Percentiles rank a stretch among this genome's conserved stretches.
Evolutionary conservation across 371 early-diverging fungal species (phyloP).

Genomic region (Rhizopus arrhizus): DNA sequence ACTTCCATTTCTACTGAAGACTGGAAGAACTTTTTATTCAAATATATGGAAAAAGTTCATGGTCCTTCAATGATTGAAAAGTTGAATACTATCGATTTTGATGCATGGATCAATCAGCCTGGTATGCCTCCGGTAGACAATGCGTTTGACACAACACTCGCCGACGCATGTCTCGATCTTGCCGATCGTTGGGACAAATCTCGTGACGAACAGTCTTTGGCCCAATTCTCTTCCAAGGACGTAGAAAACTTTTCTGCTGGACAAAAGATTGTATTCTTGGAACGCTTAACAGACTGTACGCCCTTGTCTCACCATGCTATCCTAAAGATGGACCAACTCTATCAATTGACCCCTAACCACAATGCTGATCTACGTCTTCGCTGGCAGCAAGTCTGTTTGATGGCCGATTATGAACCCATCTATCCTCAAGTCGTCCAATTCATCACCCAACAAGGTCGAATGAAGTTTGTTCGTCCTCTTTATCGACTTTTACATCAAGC

Average conservation of each 20-base stretch:
- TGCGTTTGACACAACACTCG: constrained; percentile 82
- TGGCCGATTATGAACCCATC: constrained; percentile 75
- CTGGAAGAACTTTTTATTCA: constrained; percentile 82
- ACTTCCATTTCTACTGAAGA: constrained; percentile 85
- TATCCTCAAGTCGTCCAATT: constrained; percentile 79
- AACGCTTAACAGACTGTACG: constrained; percentile 69
- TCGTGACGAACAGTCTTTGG: constrained; percentile 44
- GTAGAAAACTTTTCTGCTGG: constrained; percentile 69
- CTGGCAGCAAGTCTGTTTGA: constrained; percentile 85
- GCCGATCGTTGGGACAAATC: constrained; percentile 77
- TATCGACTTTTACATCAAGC: constrained; percentile 69
- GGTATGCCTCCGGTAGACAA: constrained; percentile 91
- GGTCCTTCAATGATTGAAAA: constrained; percentile 69
- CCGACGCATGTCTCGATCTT: constrained; percentile 76
- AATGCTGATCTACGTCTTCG: constrained; percentile 89
- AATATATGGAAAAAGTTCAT: constrained; percentile 66
- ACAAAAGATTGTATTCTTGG: constrained; percentile 87
- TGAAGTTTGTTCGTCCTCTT: constrained; percentile 92
- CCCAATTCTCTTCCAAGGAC: constrained; percentile 62
- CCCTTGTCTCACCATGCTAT: constrained; percentile 69
- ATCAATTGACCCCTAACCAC: constrained; percentile 66
- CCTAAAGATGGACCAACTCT: constrained; percentile 72
- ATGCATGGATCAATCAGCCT: constrained; percentile 83
- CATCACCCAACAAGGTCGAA: constrained; percentile 87
- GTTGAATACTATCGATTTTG: constrained; percentile 82